Base-by-base conservation (phyloP, 140 eudicot genomes). In the Oenanthe javanica region DNA sequence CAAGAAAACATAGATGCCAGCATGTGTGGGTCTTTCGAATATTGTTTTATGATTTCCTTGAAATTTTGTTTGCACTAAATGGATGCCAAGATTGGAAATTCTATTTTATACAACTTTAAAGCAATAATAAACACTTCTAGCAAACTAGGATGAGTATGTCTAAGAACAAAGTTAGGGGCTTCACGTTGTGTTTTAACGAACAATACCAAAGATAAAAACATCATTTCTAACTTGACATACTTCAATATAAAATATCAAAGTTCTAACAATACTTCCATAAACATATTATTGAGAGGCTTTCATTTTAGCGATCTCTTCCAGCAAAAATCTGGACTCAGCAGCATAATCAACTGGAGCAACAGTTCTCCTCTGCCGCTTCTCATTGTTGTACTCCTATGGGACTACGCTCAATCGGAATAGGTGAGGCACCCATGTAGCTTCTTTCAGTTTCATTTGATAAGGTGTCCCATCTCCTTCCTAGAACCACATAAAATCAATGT, bases 351-450 rank as follows among this genome's bases (percentile, higher is more conserved):
- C 83, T 0, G 92, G 93, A 72, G 90, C 90, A 79, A 95, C 89
- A 75, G 97, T 89, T 59, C 92, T 89, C 86, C 99, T 87, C 77
- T 95, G 99, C 73, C 88, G 84, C 77, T 89, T 94, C 84, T 94
- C 99, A 1, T 85, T 86, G 61, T 89, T 94, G 80, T 94, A 94
- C 85, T 94, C 99, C 23, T 88, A 83, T 16, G 84, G 89, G 12
- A 84, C 76, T 43, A 94, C 97, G 57, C 93, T 90, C 42, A 95
- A 92, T 25, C 99, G 85, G 74, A 89, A 89, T 73, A 88, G 84
- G 47, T 86, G 83, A 16, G 90, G 92, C 11, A 84, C 90, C 97
- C 99, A 95, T 18, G 95, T 89, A 1, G 93, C 97, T 82, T 92
- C 91, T 80, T 92, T 95, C 66, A 95, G 84, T 75, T 90, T 92